Evolutionary conservation across 345 rosid species (phyloP).

Genomic region (Eucalyptus victrix): DNA sequence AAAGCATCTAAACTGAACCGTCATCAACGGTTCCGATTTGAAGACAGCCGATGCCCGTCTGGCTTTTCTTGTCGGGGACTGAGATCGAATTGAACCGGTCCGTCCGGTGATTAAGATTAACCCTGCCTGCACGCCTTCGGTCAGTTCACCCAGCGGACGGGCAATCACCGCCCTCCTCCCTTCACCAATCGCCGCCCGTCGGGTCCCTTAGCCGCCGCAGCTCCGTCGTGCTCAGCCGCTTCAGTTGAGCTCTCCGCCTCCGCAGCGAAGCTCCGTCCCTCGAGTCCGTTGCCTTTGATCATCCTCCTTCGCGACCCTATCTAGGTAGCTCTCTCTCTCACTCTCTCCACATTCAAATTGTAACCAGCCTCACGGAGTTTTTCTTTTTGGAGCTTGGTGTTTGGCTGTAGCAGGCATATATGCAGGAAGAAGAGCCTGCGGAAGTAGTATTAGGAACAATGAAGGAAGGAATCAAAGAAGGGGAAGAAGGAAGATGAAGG

Average conservation of each 20-base stretch:
- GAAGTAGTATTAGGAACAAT: background rate
- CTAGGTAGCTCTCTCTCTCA: too few species aligned
- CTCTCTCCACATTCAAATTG: background rate
- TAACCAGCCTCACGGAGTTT: background rate
- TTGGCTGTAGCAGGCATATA: background rate
- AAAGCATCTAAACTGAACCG: too few species aligned
- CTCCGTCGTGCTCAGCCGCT: background rate
- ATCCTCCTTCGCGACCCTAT: too few species aligned
- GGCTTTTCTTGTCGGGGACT: background rate
- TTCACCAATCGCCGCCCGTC: too few species aligned
- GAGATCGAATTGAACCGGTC: background rate
- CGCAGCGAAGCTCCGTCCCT: background rate
- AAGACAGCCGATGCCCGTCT: rapidly evolving
- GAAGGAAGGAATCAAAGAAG: background rate
- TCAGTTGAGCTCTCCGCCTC: background rate
- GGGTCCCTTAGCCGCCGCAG: background rate
- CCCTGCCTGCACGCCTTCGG: too few species aligned
- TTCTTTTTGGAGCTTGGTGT: background rate
- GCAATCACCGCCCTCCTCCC: too few species aligned
- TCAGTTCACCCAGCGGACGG: too few species aligned
- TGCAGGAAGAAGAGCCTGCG: background rate
- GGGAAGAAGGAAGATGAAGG: background rate
- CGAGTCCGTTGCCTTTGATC: background rate
- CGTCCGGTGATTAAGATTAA: too few species aligned
- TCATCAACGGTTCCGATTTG: too few species aligned